Conservation (phyloP, 139 green algal genomes). For the Gonium pectorale region DNA sequence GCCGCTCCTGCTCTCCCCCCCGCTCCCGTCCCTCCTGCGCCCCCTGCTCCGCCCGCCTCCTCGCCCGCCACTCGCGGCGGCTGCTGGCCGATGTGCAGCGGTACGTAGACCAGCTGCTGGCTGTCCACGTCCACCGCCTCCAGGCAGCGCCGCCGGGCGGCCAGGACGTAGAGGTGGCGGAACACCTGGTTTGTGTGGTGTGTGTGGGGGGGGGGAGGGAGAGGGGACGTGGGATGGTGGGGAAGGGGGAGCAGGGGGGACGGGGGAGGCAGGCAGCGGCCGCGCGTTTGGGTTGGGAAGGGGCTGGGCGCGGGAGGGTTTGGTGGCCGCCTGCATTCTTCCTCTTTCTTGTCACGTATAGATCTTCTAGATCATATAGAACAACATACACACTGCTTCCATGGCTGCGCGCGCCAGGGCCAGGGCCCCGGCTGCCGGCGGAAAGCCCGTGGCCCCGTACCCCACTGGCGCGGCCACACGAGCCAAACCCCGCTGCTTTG, state of each 20-base stretch:
- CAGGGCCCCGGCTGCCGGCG: too few species aligned
- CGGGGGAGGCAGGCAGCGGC: too few species aligned
- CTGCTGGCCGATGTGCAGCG: conserved; percentile 65
- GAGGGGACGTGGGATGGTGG: background rate
- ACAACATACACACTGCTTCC: too few species aligned
- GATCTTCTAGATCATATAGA: too few species aligned
- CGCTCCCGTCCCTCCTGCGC: background rate
- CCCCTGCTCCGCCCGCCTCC: background rate
- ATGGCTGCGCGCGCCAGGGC: too few species aligned
- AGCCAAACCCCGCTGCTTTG: too few species aligned
- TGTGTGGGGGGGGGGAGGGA: background rate
- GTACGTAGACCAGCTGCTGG: conserved; percentile 77
- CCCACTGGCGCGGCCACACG: too few species aligned
- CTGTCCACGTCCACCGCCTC: conserved; percentile 88
- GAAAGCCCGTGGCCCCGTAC: too few species aligned
- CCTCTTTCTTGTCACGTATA: too few species aligned
- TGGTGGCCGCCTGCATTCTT: too few species aligned
- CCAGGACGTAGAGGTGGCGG: conserved; percentile 95
- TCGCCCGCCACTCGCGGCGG: background rate
- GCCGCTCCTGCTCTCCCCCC: background rate
- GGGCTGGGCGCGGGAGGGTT: too few species aligned
- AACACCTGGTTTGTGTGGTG: conserved; percentile 76
- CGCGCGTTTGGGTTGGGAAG: too few species aligned
- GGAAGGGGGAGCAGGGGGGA: background rate
- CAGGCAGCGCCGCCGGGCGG: conserved; percentile 80